These are phyloP conservation scores for Aspergillus udagawae DNA, from an alignment of 2,329 filamentous ascomycete genomes.

Conservation along the genomic window DNA sequence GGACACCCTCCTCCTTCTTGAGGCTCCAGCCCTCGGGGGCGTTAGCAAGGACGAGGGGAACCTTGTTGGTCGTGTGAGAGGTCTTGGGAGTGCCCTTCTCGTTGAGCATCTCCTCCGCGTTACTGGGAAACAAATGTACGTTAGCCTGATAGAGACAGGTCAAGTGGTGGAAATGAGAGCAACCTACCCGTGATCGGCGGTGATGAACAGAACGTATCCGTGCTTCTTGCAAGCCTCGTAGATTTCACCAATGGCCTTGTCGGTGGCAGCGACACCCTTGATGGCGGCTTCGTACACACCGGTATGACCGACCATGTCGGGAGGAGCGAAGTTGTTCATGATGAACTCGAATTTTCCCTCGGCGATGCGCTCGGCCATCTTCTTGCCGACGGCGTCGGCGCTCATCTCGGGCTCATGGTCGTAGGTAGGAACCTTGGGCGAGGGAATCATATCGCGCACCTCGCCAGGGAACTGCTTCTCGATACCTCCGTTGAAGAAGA, in stretches of 20 bases:
- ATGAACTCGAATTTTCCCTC: constrained; percentile 90
- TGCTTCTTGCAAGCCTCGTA: constrained; percentile 92
- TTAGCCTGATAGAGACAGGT: constrained; percentile 14
- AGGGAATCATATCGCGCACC: constrained; percentile 87
- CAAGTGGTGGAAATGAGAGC: neutral
- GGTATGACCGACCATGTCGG: constrained; percentile 99
- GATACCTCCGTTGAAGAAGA: constrained; percentile 99
- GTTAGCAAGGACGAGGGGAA: constrained; percentile 97
- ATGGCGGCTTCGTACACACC: constrained; percentile 95
- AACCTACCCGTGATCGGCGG: constrained; percentile 80
- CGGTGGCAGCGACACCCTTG: constrained; percentile 76
- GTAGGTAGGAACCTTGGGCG: constrained; percentile 93
- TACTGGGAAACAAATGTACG: constrained; percentile 44
- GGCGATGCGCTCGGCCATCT: constrained; percentile 79
- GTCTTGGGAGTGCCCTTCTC: constrained; percentile 95
- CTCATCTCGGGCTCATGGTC: constrained; percentile 96
- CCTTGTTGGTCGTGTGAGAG: constrained; percentile 95
- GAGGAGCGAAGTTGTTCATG: constrained; percentile 99
- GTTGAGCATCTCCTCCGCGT: constrained; percentile 99
- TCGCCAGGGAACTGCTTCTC: constrained; percentile 95
- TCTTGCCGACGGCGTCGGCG: constrained; percentile 81
- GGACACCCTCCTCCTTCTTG: constrained; percentile 79
- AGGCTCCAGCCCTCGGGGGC: constrained; percentile 85
- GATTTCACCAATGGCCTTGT: constrained; percentile 89
- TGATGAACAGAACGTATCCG: constrained; percentile 91